A percentile compares a stretch with the other conserved stretches of the same genome.
phyloP scores from a whole-genome alignment of 202 grass and related monocot genomes.

The Dendrocalamus latiflorus region DNA sequence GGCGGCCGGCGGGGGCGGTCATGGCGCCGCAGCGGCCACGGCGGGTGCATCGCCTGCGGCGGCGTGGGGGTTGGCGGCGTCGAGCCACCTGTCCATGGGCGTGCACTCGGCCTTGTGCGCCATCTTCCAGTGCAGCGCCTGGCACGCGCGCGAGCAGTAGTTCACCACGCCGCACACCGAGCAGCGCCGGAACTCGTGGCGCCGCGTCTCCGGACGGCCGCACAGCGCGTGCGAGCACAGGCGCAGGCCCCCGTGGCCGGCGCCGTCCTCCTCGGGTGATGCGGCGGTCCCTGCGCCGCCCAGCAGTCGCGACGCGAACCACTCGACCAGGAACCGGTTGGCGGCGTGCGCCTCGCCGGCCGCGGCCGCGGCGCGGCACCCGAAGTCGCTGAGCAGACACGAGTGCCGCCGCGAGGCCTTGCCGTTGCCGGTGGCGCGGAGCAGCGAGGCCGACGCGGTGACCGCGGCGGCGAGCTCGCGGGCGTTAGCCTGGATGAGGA shows the following conservation, averaged over 20 bases:
- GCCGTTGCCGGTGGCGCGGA: no score
- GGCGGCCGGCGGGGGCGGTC: not conserved
- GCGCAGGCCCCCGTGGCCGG: slow-evolving; percentile 4
- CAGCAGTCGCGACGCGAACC: slow-evolving; percentile 41
- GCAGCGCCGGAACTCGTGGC: slow-evolving; percentile 84
- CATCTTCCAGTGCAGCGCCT: slow-evolving; percentile 84
- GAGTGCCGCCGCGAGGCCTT: slow-evolving; percentile 2
- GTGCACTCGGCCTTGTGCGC: slow-evolving; percentile 65
- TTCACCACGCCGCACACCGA: slow-evolving; percentile 71
- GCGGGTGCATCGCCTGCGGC: no score
- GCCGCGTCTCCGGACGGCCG: slow-evolving; percentile 67
- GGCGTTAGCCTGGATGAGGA: no score
- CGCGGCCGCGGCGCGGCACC: slow-evolving; percentile 35
- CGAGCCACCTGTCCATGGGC: slow-evolving; percentile 49
- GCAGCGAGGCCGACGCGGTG: no score
- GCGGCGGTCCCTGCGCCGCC: not conserved
- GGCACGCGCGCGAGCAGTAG: slow-evolving; percentile 90
- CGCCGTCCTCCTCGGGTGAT: not conserved
- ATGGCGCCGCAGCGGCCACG: not conserved
- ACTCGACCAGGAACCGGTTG: slow-evolving; percentile 72
- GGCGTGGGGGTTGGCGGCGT: not conserved
- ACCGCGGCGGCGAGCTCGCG: no score
- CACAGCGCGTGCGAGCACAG: slow-evolving; percentile 80
- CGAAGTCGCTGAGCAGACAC: slow-evolving; percentile 74
- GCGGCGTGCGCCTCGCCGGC: slow-evolving; percentile 45